A percentile compares a stretch with the other conserved stretches of the same genome.
Evolutionary conservation across 2,329 filamentous ascomycete species (phyloP).

Genomic region (Alternaria arbusti): DNA sequence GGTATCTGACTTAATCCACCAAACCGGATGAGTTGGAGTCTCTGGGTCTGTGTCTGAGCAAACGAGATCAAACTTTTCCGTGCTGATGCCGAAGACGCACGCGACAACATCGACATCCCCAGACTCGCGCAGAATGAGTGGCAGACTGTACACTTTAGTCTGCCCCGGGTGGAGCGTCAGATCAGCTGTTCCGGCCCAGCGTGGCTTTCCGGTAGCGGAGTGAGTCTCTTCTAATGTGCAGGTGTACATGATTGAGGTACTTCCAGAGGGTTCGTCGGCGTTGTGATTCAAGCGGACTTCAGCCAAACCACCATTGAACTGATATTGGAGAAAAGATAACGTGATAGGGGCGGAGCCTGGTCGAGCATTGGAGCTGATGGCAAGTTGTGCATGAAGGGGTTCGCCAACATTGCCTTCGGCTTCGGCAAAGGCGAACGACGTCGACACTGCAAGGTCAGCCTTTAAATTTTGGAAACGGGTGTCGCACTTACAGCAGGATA

Average conservation of each 20-base stretch:
- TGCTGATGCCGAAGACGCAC: constrained; percentile 68
- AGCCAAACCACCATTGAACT: constrained; percentile 58
- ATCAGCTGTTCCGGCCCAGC: constrained; percentile 65
- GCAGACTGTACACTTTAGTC: constrained; percentile 73
- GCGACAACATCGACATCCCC: constrained; percentile 74
- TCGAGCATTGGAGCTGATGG: constrained; percentile 58
- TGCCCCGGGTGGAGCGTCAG: constrained; percentile 71
- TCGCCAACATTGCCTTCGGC: constrained; percentile 67
- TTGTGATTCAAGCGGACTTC: constrained; percentile 42
- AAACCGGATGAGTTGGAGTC: constrained; percentile 29
- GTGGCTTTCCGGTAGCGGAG: constrained; percentile 35
- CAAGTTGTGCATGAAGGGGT: constrained; percentile 61
- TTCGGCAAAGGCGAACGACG: constrained; percentile 61
- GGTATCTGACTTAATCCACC: constrained; percentile 42
- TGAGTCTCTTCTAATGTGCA: constrained; percentile 37
- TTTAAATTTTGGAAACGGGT: not conserved
- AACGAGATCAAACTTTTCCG: constrained; percentile 69
- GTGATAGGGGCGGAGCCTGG: constrained; percentile 54
- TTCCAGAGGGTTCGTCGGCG: constrained; percentile 10
- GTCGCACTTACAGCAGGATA: constrained; percentile 54
- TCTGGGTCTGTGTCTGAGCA: constrained; percentile 63
- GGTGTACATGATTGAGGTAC: constrained; percentile 25
- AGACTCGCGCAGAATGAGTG: constrained; percentile 77
- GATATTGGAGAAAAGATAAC: constrained; percentile 57
- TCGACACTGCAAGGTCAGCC: constrained; percentile 51